These are phyloP conservation scores for Candida albicans DNA, from an alignment of 1,139 yeast genomes.

Conservation along the genomic window DNA sequence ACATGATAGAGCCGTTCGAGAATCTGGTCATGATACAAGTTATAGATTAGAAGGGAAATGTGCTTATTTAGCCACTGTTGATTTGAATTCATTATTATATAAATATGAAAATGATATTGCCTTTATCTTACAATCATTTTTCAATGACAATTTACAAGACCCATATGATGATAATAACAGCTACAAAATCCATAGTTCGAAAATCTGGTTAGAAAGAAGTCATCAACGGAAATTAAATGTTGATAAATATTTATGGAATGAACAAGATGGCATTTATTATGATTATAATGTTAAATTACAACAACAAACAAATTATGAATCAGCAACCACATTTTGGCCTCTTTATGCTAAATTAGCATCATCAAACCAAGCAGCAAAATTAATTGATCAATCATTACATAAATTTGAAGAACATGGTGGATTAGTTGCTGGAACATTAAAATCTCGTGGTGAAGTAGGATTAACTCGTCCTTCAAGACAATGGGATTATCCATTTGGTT, in stretches of 20 bases:
- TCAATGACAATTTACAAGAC: constrained; percentile 47
- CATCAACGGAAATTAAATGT: constrained; percentile 53
- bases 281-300: constrained; percentile 73
- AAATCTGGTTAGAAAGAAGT: constrained; percentile 63
- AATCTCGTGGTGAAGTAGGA: constrained; percentile 72
- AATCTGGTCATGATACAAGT: constrained; percentile 94
- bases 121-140: constrained; percentile 54
- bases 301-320: constrained; percentile 66
- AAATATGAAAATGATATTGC: constrained; percentile 91
- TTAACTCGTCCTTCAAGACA: constrained; percentile 81
- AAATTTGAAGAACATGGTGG: constrained; percentile 89
- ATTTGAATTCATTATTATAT: constrained; percentile 80
- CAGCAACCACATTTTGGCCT: constrained; percentile 93
- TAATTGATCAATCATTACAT: constrained; percentile 61
- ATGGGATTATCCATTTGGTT: constrained; percentile 98
- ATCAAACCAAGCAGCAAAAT: constrained; percentile 64
- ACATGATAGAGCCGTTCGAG: constrained; percentile 95
- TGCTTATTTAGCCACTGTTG: constrained; percentile 89
- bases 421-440: constrained; percentile 78
- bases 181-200: constrained; percentile 36
- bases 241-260: constrained; percentile 82
- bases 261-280: constrained; percentile 71
- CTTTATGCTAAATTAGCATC: constrained; percentile 82
- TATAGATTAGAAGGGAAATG: constrained; percentile 88
- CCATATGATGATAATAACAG: too few species aligned